Evolutionary conservation across 306 rosid species (phyloP), one percentile per base, ranked within the genome.

Genomic region (Cucurbita argyrosperma): DNA sequence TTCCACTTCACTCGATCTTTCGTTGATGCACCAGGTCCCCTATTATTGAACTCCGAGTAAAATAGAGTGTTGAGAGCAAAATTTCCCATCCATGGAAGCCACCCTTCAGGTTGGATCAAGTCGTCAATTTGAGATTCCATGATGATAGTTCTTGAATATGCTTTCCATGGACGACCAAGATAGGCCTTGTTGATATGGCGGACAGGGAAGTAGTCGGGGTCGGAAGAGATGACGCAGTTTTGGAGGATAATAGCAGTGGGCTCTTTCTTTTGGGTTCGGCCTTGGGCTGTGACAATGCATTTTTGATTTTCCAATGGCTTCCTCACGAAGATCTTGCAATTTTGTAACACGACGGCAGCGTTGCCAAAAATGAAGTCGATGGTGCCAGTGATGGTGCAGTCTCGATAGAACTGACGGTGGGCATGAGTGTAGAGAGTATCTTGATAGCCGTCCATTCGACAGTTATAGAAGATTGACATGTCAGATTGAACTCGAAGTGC

Each of bases 81-180:
- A 3, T 0, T 13, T 4, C 88, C 90, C 56, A 49, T 56, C 82
- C 85, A 88, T 2, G 84, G 71, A 67, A 80, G 5, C 72, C 86
- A 88, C 5, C 90, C 92, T 47, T 80, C 65, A 0, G 81, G 79
- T 0, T 23, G n/a, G 37, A 75, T 82, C 0, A 82, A 1, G 1
- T 52, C 74, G 8, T 79, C 85, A 4, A 88, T 86, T 0, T 0
- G 4, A 0, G 84, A 79, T 0, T 84, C 85, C 71, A 88, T 80
- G 35, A 88, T 77, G 1, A 88, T 75, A 0, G 88, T 86, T 75
- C 81, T 83, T 0, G 90, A 81, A n/a, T 40, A 88, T 11, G 50
- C 2, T 66, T 47, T 86, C 90, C 92, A 88, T 6, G 92, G 92
- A 18, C 90, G 58, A 0, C 86, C 92, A 4, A 88, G 52, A 16